Evolutionary conservation across 441 rosid species (phyloP).

Genomic region (Pelargonium citronellum): DNA sequence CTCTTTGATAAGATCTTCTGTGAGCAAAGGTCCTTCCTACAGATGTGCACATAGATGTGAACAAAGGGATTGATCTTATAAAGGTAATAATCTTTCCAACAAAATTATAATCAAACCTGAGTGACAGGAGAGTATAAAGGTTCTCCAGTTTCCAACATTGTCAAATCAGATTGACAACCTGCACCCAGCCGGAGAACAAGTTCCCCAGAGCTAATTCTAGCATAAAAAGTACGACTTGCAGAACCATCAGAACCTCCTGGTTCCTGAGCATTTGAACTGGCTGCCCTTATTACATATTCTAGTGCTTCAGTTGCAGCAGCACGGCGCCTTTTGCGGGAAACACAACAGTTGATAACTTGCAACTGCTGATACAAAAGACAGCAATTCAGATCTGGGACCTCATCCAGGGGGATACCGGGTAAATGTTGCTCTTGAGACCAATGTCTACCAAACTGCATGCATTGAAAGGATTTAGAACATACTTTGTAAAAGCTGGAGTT

Average conservation of each 20-base stretch:
- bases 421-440: slow-evolving; percentile 71
- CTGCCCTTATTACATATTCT: slow-evolving; percentile 56
- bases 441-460: slow-evolving; percentile 65
- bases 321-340: slow-evolving; percentile 66
- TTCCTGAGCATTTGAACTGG: slow-evolving; percentile 38
- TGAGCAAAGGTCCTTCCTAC: slow-evolving; percentile 89
- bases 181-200: slow-evolving; percentile 71
- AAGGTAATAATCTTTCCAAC: slow-evolving; percentile 17
- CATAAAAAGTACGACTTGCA: slow-evolving; percentile 44
- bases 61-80: slow-evolving; percentile 18
- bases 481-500: slow-evolving; percentile 21
- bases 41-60: slow-evolving; percentile 21
- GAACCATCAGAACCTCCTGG: slow-evolving; percentile 28
- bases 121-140: slow-evolving; percentile 73
- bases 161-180: slow-evolving; percentile 46
- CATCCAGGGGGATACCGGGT: slow-evolving; percentile 70
- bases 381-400: slow-evolving; percentile 70
- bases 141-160: slow-evolving; percentile 89
- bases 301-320: slow-evolving; percentile 54
- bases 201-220: slow-evolving; percentile 59
- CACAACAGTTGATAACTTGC: slow-evolving; percentile 88
- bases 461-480: slow-evolving; percentile 19
- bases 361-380: slow-evolving; percentile 80
- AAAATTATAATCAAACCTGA: slow-evolving; percentile 52
- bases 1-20: slow-evolving; percentile 93